Percentiles rank a stretch among this genome's conserved stretches.
These are phyloP conservation scores for Xylariaceae sp. DNA, from an alignment of 2,329 filamentous ascomycete genomes.

Conservation along the genomic window DNA sequence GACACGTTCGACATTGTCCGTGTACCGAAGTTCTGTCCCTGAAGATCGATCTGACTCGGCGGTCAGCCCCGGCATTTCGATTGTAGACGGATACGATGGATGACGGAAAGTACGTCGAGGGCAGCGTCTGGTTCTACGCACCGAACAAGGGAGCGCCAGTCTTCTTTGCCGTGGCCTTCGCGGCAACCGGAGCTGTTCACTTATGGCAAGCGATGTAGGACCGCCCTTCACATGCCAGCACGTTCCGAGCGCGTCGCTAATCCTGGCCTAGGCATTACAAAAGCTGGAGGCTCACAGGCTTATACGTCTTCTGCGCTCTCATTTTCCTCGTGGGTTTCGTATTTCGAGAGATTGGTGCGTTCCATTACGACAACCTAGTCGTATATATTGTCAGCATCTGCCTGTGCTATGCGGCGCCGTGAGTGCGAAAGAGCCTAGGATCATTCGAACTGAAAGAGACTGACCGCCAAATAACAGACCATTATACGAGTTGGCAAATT, in stretches of 20 bases:
- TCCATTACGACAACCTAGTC: slow-evolving; percentile 37
- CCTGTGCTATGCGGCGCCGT: slow-evolving; percentile 32
- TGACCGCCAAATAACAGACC: slow-evolving; percentile 33
- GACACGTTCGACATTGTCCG: too few relatives aligned
- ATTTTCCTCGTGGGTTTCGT: slow-evolving; percentile 55
- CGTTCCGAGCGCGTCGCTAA: background rate
- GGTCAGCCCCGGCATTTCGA: too few relatives aligned
- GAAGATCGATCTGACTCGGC: too few relatives aligned
- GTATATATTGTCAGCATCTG: slow-evolving; percentile 40
- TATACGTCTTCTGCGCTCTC: slow-evolving; percentile 50
- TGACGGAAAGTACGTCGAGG: slow-evolving; percentile 32
- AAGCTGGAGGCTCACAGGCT: slow-evolving; percentile 49
- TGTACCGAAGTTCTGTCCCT: too few relatives aligned
- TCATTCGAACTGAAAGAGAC: too few relatives aligned
- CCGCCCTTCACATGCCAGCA: slow-evolving; percentile 7
- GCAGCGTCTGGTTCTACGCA: slow-evolving; percentile 42
- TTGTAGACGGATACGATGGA: slow-evolving; percentile 17
- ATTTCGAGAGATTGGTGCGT: slow-evolving; percentile 42
- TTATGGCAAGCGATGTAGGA: slow-evolving; percentile 43
- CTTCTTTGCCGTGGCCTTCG: slow-evolving; percentile 41
- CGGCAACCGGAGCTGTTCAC: slow-evolving; percentile 33
- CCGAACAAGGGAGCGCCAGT: slow-evolving; percentile 44
- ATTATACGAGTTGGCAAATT: slow-evolving; percentile 53
- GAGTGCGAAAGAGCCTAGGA: slow-evolving; percentile 10
- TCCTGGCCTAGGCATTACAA: slow-evolving; percentile 44